Conservation (phyloP, 768 basidiomycete species). For the Crepidotus variabilis region DNA sequence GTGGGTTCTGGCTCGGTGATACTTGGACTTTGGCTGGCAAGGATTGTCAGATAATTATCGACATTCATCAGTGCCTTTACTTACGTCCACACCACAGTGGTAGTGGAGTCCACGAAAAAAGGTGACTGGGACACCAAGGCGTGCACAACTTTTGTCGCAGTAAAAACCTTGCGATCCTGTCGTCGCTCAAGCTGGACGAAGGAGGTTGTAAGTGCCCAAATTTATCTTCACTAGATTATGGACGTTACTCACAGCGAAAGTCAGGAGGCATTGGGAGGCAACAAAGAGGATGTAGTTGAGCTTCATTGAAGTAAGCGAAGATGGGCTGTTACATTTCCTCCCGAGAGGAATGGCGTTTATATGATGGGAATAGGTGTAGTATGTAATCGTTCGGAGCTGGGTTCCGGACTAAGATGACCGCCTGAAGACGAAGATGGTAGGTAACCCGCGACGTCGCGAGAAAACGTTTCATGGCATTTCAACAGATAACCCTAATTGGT, state of each 20-base stretch:
- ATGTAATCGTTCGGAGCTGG: not conserved
- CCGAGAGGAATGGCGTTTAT: not conserved
- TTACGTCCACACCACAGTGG: conserved; percentile 23
- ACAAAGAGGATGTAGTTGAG: conserved; percentile 1
- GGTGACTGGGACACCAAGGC: conserved; percentile 17
- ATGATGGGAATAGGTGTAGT: not conserved
- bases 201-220: not conserved
- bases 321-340: not conserved
- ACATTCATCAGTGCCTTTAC: not conserved
- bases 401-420: not conserved
- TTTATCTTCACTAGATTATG: not conserved
- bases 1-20: conserved; percentile 10
- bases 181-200: not conserved
- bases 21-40: conserved; percentile 16
- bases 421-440: not conserved
- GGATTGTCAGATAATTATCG: not conserved
- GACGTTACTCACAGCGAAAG: conserved; percentile 2
- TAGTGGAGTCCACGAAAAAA: conserved; percentile 19
- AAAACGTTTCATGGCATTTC: not conserved
- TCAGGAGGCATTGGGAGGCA: not conserved
- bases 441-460: not conserved
- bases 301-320: not conserved
- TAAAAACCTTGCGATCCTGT: conserved; percentile 12
- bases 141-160: conserved; percentile 17
- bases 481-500: not conserved